phyloP scores from a whole-genome alignment of 2,329 filamentous ascomycete species.

The Leptographium galeiforme region DNA sequence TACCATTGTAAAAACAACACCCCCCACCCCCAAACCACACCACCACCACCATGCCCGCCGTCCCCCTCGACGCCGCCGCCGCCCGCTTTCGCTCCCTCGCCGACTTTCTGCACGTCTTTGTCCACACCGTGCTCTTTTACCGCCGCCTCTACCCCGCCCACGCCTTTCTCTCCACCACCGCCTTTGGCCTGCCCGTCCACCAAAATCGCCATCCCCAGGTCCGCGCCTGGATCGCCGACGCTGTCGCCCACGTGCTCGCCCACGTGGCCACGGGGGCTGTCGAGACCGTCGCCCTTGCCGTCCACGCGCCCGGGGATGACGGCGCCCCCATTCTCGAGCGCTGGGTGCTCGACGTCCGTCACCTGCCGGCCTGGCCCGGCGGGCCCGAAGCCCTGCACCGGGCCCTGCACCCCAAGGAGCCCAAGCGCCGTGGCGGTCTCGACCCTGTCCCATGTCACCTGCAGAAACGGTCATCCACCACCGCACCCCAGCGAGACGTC shows the following conservation, averaged over 20 bases:
- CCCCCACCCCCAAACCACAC: neutral
- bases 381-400: conserved; percentile 18
- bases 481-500: conserved; percentile 26
- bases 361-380: conserved; percentile 34
- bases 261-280: conserved; percentile 48
- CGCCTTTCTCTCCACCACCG: conserved; percentile 67
- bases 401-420: neutral
- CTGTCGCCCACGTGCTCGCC: conserved; percentile 55
- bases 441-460: too few relatives aligned
- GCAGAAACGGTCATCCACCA: conserved; percentile 13
- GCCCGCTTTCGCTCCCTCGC: conserved; percentile 56
- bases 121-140: conserved; percentile 79
- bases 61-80: conserved; percentile 22
- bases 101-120: conserved; percentile 67
- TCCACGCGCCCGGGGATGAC: conserved; percentile 8
- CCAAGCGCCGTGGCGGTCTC: neutral
- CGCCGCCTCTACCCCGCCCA: conserved; percentile 63
- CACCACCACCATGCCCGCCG: neutral
- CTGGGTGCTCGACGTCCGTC: conserved; percentile 45
- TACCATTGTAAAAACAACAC: too few relatives aligned
- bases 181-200: conserved; percentile 72
- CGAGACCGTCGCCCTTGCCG: conserved; percentile 7
- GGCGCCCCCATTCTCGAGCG: conserved; percentile 36
- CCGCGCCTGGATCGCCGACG: conserved; percentile 74
- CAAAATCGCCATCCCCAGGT: conserved; percentile 79